Percentiles rank a stretch among this genome's conserved stretches.
Conservation (phyloP, 1,284 basidiomycete genomes). For the Cryptococcus sp. region DNA sequence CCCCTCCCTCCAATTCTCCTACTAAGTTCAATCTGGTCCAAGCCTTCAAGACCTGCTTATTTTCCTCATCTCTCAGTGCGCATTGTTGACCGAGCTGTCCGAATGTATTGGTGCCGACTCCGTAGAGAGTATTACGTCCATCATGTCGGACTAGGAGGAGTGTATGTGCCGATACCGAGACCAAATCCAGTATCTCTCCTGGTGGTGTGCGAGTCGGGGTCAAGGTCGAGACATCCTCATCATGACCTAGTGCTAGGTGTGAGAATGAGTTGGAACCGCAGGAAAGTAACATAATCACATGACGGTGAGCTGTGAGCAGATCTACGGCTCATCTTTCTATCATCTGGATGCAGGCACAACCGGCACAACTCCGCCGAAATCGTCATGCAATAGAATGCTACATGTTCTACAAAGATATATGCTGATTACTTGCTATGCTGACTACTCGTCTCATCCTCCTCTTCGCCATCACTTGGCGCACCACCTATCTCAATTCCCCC, state of each 20-base stretch:
- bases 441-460: neutral
- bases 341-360: neutral
- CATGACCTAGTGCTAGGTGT: constrained; percentile 61
- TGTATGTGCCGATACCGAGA: constrained; percentile 35
- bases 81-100: constrained; percentile 39
- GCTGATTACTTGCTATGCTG: neutral
- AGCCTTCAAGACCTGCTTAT: constrained; percentile 11
- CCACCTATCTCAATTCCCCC: constrained; percentile 36
- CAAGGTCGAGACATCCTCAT: constrained; percentile 60
- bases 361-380: neutral
- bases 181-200: constrained; percentile 25
- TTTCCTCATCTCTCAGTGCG: constrained; percentile 22
- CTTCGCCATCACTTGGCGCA: constrained; percentile 1
- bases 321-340: too few species aligned
- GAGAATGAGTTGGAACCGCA: constrained; percentile 73
- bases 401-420: neutral
- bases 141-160: constrained; percentile 21
- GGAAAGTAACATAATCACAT: constrained; percentile 48
- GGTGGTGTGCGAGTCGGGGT: constrained; percentile 33
- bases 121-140: constrained; percentile 22
- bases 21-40: constrained; percentile 28
- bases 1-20: neutral
- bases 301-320: too few species aligned
- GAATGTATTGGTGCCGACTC: constrained; percentile 40
- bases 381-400: neutral